Evolutionary conservation across 805 yeast genomes (phyloP).

Genomic region (Lipomyces orientalis): DNA sequence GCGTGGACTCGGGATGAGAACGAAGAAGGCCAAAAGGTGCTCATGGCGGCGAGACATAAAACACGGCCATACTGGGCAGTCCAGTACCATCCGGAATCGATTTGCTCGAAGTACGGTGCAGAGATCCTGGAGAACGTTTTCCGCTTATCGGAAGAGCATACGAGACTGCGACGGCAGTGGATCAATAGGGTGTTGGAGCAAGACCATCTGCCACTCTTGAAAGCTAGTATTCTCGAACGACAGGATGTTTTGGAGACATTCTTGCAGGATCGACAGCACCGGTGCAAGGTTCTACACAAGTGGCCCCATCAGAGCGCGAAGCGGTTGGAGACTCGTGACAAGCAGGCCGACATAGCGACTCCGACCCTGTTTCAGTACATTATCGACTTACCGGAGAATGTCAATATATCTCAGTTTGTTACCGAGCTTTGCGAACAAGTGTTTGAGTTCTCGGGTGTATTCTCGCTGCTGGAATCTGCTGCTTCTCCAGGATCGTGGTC

Average conservation of each 20-base stretch:
- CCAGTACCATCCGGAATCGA: slow-evolving; percentile 96
- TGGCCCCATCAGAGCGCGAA: slow-evolving; percentile 1
- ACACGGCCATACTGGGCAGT: slow-evolving; percentile 82
- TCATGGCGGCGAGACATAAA: slow-evolving; percentile 78
- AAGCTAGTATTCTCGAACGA: not conserved
- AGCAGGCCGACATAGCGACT: not conserved
- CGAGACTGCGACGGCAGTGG: slow-evolving; percentile 3
- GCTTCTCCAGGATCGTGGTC: slow-evolving; percentile 88
- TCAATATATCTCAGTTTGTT: slow-evolving; percentile 11
- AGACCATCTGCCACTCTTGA: slow-evolving; percentile 3
- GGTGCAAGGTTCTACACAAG: not conserved
- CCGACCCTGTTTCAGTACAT: slow-evolving; percentile 14
- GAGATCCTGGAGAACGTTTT: slow-evolving; percentile 21
- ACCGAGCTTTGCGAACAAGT: slow-evolving; percentile 16
- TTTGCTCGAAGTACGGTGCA: slow-evolving; percentile 76
- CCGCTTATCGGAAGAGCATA: slow-evolving; percentile 10
- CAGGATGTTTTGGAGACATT: not conserved
- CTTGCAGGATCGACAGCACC: not conserved
- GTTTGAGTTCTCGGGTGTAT: not conserved
- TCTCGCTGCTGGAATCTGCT: slow-evolving; percentile 69
- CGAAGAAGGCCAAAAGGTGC: slow-evolving; percentile 44
- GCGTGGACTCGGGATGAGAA: slow-evolving; percentile 62
- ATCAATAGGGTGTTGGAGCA: slow-evolving; percentile 2
- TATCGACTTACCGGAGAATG: slow-evolving; percentile 6
- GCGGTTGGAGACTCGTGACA: slow-evolving; percentile 1